These are phyloP conservation scores for Globisporangium splendens DNA, from an alignment of 352 stramenopile genomes.

Conservation along the genomic window DNA sequence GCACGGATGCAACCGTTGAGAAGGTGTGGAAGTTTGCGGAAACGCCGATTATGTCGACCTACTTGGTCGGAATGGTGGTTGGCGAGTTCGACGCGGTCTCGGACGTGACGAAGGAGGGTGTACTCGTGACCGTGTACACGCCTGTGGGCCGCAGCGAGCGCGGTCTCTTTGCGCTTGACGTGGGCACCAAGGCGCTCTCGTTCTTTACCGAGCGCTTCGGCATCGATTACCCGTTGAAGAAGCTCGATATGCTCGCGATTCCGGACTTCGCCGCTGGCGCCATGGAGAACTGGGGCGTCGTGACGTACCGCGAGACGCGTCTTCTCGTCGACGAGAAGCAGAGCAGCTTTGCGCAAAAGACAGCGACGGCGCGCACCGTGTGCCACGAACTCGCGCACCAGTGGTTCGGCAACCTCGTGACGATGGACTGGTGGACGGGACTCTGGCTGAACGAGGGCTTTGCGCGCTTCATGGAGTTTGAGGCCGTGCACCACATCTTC, in stretches of 20 bases:
- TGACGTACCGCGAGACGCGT: conserved; percentile 96
- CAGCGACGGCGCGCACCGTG: conserved; percentile 91
- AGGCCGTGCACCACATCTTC: conserved; percentile 90
- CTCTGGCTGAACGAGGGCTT: conserved; percentile 99
- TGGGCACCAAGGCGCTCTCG: conserved; percentile 54
- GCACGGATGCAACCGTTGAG: conserved; percentile 32
- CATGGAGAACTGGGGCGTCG: conserved; percentile 95
- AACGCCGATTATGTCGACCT: conserved; percentile 97
- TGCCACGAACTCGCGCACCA: conserved; percentile 98
- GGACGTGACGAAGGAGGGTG: conserved; percentile 83
- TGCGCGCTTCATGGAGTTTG: conserved; percentile 95
- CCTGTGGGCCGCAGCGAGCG: conserved; percentile 89
- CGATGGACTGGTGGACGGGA: conserved; percentile 97
- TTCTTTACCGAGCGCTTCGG: conserved; percentile 76
- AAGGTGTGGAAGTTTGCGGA: conserved; percentile 86
- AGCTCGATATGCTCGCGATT: conserved; percentile 98
- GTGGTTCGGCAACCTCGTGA: conserved; percentile 98
- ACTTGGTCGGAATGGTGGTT: conserved; percentile 92
- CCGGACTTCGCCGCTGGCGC: conserved; percentile 95
- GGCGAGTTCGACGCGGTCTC: conserved; percentile 96
- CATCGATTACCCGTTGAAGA: conserved; percentile 94
- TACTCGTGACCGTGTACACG: conserved; percentile 95
- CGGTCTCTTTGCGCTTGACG: conserved; percentile 90
- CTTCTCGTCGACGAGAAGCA: conserved; percentile 84
- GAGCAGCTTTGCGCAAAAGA: conserved; percentile 65